Evolutionary conservation across 208 protist genomes (phyloP).

Genomic region (Trypanosoma melophagium): DNA sequence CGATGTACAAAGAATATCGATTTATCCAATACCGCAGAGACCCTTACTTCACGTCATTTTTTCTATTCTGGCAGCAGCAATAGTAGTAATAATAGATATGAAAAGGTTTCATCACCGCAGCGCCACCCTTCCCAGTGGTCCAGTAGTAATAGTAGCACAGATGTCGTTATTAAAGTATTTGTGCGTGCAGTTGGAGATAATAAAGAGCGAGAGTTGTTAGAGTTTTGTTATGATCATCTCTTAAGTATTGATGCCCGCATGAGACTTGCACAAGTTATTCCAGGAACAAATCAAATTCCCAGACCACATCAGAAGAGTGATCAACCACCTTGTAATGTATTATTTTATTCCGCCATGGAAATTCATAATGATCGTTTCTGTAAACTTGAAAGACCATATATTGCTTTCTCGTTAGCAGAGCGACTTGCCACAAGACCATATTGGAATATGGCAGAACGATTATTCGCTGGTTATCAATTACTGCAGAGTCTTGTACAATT

Average conservation of each 20-base stretch:
- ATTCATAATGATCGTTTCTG: slow-evolving; percentile 45
- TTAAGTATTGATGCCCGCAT: slow-evolving; percentile 19
- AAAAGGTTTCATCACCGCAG: not conserved
- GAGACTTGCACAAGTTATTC: not conserved
- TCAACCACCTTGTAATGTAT: slow-evolving; percentile 27
- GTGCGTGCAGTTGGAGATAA: slow-evolving; percentile 41
- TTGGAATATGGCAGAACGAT: slow-evolving; percentile 37
- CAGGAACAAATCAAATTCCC: not conserved
- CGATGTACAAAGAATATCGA: slow-evolving; percentile 44
- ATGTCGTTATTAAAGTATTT: slow-evolving; percentile 81
- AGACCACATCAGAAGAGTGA: not conserved
- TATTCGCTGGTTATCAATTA: slow-evolving; percentile 74
- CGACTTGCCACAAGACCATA: slow-evolving; percentile 68
- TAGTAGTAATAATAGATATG: not conserved
- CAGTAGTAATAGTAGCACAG: slow-evolving; percentile 25
- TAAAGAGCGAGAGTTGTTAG: slow-evolving; percentile 43
- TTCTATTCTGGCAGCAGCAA: not conserved
- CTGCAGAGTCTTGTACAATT: slow-evolving; percentile 67
- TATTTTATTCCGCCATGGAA: slow-evolving; percentile 39
- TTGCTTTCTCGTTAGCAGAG: slow-evolving; percentile 75
- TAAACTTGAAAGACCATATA: slow-evolving; percentile 70
- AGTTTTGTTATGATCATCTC: slow-evolving; percentile 33
- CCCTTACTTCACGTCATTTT: slow-evolving; percentile 10
- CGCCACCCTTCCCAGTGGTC: slow-evolving; percentile 3
- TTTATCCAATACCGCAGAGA: slow-evolving; percentile 26